A percentile compares a stretch with the other conserved stretches of the same genome.
Evolutionary conservation across 352 stramenopile genomes (phyloP).

Genomic region (Phytophthora pisi): DNA sequence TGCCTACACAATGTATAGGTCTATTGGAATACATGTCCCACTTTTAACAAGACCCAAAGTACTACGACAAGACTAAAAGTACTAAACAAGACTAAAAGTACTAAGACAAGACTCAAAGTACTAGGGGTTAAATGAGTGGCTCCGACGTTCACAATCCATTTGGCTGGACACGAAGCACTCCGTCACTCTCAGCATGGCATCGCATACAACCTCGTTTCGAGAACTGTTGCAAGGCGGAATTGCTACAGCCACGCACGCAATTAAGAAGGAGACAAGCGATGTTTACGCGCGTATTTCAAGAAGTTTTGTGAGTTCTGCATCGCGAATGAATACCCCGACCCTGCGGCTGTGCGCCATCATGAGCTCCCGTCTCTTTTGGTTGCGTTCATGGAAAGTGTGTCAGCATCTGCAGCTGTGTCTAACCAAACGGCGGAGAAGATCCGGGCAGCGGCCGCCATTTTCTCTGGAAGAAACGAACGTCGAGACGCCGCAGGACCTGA

Average conservation of each 20-base stretch:
- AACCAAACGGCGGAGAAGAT: constrained; percentile 16
- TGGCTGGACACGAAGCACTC: neutral
- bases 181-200: constrained; percentile 2
- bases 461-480: neutral
- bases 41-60: neutral
- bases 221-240: constrained; percentile 11
- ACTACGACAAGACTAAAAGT: constrained; percentile 7
- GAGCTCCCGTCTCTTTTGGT: constrained; percentile 12
- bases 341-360: neutral
- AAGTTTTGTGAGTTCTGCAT: constrained; percentile 21
- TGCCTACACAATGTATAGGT: neutral
- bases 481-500: neutral
- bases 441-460: constrained; percentile 11
- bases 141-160: constrained; percentile 3
- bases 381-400: constrained; percentile 20
- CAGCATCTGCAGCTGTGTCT: neutral
- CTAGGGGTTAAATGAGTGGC: neutral
- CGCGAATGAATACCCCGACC: constrained; percentile 15
- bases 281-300: constrained; percentile 19
- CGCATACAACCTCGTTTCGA: constrained; percentile 6
- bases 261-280: constrained; percentile 15
- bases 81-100: constrained; percentile 9
- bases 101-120: constrained; percentile 14
- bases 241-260: constrained; percentile 7
- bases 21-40: too few species aligned